phyloP scores from a whole-genome alignment of 2,329 filamentous ascomycete species.

The Fusarium verticillioides region DNA sequence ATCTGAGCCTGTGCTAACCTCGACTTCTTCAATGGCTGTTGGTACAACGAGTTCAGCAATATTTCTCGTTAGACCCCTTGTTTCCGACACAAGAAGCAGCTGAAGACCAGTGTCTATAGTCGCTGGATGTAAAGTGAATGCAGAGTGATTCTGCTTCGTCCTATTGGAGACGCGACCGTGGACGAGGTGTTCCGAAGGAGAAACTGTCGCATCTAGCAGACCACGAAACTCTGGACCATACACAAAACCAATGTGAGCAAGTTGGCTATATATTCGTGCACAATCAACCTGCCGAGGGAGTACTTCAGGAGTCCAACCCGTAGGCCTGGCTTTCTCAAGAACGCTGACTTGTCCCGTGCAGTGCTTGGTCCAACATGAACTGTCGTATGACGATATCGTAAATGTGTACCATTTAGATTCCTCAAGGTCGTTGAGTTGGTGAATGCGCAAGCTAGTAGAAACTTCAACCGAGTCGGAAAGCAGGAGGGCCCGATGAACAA shows the following conservation, averaged over 20 bases:
- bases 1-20: background rate
- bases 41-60: background rate
- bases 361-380: slow-evolving; percentile 19
- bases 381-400: slow-evolving; percentile 12
- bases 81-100: background rate
- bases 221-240: slow-evolving; percentile 8
- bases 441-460: slow-evolving; percentile 4
- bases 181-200: background rate
- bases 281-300: slow-evolving; percentile 1
- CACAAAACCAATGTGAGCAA: background rate
- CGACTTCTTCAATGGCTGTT: slow-evolving; percentile 4
- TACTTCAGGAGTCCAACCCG: background rate
- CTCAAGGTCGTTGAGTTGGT: slow-evolving; percentile 13
- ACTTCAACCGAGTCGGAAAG: slow-evolving; percentile 2
- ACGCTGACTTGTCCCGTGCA: slow-evolving; percentile 20
- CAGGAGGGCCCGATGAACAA: slow-evolving; percentile 2
- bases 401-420: slow-evolving; percentile 24
- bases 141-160: background rate
- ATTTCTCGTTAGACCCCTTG: background rate
- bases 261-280: background rate
- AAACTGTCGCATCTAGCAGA: background rate
- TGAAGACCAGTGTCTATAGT: slow-evolving; percentile 15
- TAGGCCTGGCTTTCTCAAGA: background rate
- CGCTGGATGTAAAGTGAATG: slow-evolving; percentile 15
- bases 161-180: background rate